Base-by-base conservation (phyloP, 495 filamentous ascomycete species). In the Xylaria castorea region DNA sequence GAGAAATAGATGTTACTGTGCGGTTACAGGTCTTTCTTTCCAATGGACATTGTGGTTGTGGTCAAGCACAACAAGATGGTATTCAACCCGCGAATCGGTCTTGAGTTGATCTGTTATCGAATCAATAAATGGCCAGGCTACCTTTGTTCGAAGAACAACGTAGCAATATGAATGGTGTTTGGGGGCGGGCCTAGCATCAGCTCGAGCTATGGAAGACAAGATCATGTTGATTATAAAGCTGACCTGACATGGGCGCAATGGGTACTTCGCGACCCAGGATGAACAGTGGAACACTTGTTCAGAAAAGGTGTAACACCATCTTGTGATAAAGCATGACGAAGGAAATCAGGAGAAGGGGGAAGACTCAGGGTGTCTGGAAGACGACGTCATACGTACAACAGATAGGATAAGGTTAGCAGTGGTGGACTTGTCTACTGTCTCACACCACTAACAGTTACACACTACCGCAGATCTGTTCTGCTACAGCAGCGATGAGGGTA, bases 361-460 rank as follows among this genome's bases (percentile, higher is more conserved):
- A 72, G 50, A 57, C 22, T 12, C 11, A 12, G 42, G 4, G 32
- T 12, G 34, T 27, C 22, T 40, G 58, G n/a, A 53, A 20, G 57
- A 18, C 48, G 63, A 67, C 70, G 70, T 66, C 70, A 72, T 72
- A 72, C 70, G 51, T 72, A 72, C 70, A 67, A 65, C 34, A 58
- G 20, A 18, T 20, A 51, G 6, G 55, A 42, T 40, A 18, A 27
- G 34, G 32, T 55, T 65, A 60, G 69, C 46, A 32, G 42, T 44
- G 46, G 69, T 34, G 46, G 61, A 32, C 22, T 38, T 36, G 25
- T 14, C 36, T 58, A 70, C 60, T 50, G 50, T 67, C 42, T 58
- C 50, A 57, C 60, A 55, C n/a, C 68, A 63, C 46, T 53, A 44
- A 25, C 55, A 25, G 12, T 46, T 18, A 46, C 16, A 65, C 53